phyloP scores from a whole-genome alignment of 2,329 filamentous ascomycete genomes.

The Penicillium sclerotiorum region DNA sequence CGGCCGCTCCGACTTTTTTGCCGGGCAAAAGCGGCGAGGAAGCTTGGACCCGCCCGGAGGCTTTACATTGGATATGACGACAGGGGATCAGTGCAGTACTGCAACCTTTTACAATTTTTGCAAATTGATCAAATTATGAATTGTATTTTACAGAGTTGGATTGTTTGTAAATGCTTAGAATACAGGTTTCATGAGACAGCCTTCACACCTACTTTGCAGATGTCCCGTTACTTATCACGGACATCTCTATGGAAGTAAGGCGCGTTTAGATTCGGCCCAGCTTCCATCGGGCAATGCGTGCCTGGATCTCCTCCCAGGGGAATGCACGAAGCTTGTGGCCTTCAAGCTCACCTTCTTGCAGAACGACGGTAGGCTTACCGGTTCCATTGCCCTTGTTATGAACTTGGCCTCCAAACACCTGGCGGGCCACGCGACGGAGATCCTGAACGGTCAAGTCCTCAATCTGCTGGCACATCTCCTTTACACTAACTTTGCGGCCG shows the following conservation, averaged over 20 bases:
- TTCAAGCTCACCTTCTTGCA: slow-evolving; percentile 84
- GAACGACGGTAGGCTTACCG: slow-evolving; percentile 87
- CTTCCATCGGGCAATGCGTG: slow-evolving; percentile 80
- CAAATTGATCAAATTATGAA: not conserved
- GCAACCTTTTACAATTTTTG: no score
- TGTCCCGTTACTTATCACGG: no score
- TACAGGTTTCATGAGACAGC: no score
- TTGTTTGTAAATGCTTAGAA: not conserved
- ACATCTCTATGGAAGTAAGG: no score
- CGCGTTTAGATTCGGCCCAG: no score
- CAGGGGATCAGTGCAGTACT: not conserved
- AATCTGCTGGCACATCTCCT: slow-evolving; percentile 89
- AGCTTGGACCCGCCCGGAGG: slow-evolving; percentile 30
- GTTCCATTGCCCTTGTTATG: slow-evolving; percentile 75
- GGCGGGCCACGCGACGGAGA: slow-evolving; percentile 75
- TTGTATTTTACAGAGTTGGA: slow-evolving; percentile 21
- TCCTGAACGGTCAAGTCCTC: slow-evolving; percentile 79
- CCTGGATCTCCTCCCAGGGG: slow-evolving; percentile 87
- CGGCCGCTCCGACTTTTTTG: slow-evolving; percentile 43
- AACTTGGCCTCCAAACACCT: slow-evolving; percentile 76
- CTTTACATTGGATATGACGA: slow-evolving; percentile 8
- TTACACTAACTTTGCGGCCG: slow-evolving; percentile 84
- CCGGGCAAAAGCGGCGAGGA: slow-evolving; percentile 38
- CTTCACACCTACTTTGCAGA: no score
- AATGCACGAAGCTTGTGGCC: slow-evolving; percentile 69